Percentiles rank a stretch among this genome's conserved stretches.
Conservation (phyloP, 2,329 filamentous ascomycete species). For the Botrytis medusae region DNA sequence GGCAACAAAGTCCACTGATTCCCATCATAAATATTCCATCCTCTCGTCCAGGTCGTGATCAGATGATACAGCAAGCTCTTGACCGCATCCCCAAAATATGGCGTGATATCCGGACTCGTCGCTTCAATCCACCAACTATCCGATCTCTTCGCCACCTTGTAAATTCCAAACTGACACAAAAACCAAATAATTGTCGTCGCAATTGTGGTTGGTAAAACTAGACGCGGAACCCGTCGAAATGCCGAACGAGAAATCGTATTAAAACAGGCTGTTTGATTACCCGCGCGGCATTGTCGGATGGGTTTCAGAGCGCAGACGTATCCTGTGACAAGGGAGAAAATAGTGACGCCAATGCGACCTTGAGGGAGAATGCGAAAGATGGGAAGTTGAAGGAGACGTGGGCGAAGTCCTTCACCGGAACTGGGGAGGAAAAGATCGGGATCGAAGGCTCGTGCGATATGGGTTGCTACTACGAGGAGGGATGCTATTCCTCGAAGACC, state of each 20-base stretch:
- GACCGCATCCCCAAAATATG: slow-evolving; percentile 45
- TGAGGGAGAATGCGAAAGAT: slow-evolving; percentile 59
- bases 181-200: slow-evolving; percentile 58
- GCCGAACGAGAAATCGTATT: slow-evolving; percentile 55
- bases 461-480: slow-evolving; percentile 54
- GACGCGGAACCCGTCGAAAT: slow-evolving; percentile 56
- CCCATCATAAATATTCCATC: slow-evolving; percentile 53
- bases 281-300: slow-evolving; percentile 54
- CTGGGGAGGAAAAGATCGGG: slow-evolving; percentile 50
- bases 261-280: slow-evolving; percentile 54
- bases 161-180: slow-evolving; percentile 56
- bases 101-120: slow-evolving; percentile 47
- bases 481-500: slow-evolving; percentile 57
- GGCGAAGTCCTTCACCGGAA: slow-evolving; percentile 45
- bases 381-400: slow-evolving; percentile 56
- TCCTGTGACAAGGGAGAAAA: slow-evolving; percentile 65
- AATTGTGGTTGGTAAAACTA: slow-evolving; percentile 57
- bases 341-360: slow-evolving; percentile 63
- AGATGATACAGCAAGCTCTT: slow-evolving; percentile 48
- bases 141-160: slow-evolving; percentile 53
- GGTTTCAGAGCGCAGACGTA: slow-evolving; percentile 65
- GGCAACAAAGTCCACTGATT: slow-evolving; percentile 60
- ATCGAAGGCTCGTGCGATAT: slow-evolving; percentile 53
- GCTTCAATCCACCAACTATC: slow-evolving; percentile 60
- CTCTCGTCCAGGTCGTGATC: slow-evolving; percentile 52